Percentiles rank a stretch among this genome's conserved stretches.
phyloP scores from a whole-genome alignment of 148 eudicot genomes.

The Dysphania ambrosioides region DNA sequence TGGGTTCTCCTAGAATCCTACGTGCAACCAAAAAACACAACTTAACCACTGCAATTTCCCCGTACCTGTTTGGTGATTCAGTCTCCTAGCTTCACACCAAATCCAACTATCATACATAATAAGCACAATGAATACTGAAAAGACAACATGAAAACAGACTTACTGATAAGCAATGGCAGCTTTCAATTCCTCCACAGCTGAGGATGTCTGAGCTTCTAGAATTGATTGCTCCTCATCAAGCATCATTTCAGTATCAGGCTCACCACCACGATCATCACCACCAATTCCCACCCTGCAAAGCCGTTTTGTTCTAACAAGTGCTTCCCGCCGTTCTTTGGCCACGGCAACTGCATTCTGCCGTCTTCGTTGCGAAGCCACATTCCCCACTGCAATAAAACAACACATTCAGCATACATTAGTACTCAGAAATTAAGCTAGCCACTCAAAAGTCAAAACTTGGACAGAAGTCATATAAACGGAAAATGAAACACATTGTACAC shows the following conservation, averaged over 20 bases:
- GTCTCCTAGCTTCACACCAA: slow-evolving; percentile 1
- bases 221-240: slow-evolving; percentile 76
- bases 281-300: slow-evolving; percentile 73
- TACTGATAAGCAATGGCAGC: slow-evolving; percentile 55
- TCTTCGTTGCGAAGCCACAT: slow-evolving; percentile 60
- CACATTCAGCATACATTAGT: slow-evolving; percentile 8
- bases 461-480: not conserved
- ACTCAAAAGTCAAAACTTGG: not conserved
- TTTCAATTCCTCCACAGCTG: slow-evolving; percentile 81
- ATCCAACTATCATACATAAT: not conserved
- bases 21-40: not conserved
- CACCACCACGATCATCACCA: slow-evolving; percentile 36
- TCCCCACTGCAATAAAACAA: slow-evolving; percentile 52
- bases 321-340: slow-evolving; percentile 86
- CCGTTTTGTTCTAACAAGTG: slow-evolving; percentile 78
- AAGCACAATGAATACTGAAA: not conserved
- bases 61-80: not conserved
- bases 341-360: slow-evolving; percentile 69
- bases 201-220: slow-evolving; percentile 63
- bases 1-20: not conserved
- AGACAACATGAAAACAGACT: slow-evolving; percentile 16
- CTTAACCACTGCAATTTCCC: not conserved
- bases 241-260: slow-evolving; percentile 60
- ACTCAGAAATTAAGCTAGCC: not conserved
- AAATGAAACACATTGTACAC: not conserved